Conservation (phyloP, 2,329 filamentous ascomycete species). For the Ascochyta pisi region DNA sequence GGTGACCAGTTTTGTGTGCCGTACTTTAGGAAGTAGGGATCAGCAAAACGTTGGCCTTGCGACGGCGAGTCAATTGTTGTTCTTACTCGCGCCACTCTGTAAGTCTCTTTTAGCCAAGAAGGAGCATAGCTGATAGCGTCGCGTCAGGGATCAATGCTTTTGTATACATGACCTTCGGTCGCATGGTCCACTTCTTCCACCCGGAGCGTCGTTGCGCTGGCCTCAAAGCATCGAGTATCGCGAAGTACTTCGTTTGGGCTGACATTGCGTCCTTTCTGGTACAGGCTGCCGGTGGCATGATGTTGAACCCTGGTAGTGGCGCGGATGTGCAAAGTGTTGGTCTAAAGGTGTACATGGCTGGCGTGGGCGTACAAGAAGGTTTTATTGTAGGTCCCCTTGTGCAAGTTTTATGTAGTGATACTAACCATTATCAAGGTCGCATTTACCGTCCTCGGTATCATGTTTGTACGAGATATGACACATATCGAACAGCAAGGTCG, state of each 20-base stretch:
- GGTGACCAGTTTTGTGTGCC: constrained; percentile 51
- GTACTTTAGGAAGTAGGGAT: constrained; percentile 50
- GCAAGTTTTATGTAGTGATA: neutral
- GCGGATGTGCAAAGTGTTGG: constrained; percentile 45
- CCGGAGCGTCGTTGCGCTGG: constrained; percentile 42
- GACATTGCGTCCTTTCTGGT: constrained; percentile 56
- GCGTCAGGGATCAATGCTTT: constrained; percentile 54
- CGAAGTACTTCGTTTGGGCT: constrained; percentile 53
- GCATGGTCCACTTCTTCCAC: constrained; percentile 51
- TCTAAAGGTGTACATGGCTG: constrained; percentile 53
- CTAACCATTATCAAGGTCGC: neutral
- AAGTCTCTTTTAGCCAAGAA: neutral
- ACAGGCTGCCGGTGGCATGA: constrained; percentile 51
- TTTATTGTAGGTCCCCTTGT: constrained; percentile 32
- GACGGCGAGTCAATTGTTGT: constrained; percentile 50
- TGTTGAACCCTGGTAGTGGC: constrained; percentile 39
- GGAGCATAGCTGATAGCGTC: constrained; percentile 1
- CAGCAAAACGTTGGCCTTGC: constrained; percentile 45
- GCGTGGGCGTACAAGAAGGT: constrained; percentile 34
- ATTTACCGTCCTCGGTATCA: neutral
- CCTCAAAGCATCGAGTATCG: constrained; percentile 49
- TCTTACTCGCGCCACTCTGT: constrained; percentile 53
- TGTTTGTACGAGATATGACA: neutral
- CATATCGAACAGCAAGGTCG: neutral
- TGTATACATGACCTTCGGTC: constrained; percentile 50